Evolutionary conservation across 495 filamentous ascomycete species (phyloP).

Genomic region (Cenococcum geophilum): DNA sequence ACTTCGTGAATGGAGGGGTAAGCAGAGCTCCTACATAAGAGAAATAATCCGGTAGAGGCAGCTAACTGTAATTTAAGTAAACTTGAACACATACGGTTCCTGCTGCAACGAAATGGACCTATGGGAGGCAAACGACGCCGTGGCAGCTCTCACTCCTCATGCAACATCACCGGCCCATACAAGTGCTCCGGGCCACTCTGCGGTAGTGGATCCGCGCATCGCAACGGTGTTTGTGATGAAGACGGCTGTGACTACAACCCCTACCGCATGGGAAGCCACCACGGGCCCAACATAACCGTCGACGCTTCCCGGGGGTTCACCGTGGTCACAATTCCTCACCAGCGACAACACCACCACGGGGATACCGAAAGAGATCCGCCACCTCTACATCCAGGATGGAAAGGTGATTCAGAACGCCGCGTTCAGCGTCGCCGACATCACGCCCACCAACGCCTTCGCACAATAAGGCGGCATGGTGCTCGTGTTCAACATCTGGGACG

Average conservation of each 20-base stretch:
- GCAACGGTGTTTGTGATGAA: slow-evolving; percentile 55
- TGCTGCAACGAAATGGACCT: slow-evolving; percentile 33
- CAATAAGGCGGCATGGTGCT: slow-evolving; percentile 67
- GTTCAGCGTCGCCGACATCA: slow-evolving; percentile 47
- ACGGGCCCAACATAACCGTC: slow-evolving; percentile 49
- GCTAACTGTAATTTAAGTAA: slow-evolving; percentile 23
- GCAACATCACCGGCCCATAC: slow-evolving; percentile 27
- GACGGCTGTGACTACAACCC: slow-evolving; percentile 60
- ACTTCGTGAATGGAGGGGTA: slow-evolving; percentile 52
- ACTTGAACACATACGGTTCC: slow-evolving; percentile 42
- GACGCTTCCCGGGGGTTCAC: slow-evolving; percentile 57
- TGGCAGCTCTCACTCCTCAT: slow-evolving; percentile 37
- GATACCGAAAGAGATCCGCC: slow-evolving; percentile 50
- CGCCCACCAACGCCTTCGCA: slow-evolving; percentile 43
- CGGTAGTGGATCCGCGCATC: slow-evolving; percentile 18
- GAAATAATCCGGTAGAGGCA: not conserved
- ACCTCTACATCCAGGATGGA: slow-evolving; percentile 57
- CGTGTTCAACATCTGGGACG: slow-evolving; percentile 73
- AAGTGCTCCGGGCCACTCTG: slow-evolving; percentile 24
- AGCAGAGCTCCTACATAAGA: slow-evolving; percentile 12
- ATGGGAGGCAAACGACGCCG: slow-evolving; percentile 28
- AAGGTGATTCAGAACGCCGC: slow-evolving; percentile 54
- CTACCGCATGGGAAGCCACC: slow-evolving; percentile 52
- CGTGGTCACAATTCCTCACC: slow-evolving; percentile 61
- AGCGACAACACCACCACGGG: slow-evolving; percentile 39